These are phyloP conservation scores for Russula compacta DNA, from an alignment of 768 basidiomycete species.

Conservation along the genomic window DNA sequence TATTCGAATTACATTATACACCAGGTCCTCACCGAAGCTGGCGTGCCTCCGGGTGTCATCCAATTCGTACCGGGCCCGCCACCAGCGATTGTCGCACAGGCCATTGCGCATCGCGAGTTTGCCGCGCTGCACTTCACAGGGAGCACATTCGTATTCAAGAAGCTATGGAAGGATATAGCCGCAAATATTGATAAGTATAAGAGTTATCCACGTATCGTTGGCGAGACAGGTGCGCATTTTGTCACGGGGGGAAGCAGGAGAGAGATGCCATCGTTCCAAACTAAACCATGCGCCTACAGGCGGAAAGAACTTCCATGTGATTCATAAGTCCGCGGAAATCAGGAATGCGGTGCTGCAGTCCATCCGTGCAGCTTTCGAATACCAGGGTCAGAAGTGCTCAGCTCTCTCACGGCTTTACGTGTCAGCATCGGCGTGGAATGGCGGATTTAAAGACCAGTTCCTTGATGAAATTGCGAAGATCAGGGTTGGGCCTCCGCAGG, in stretches of 20 bases:
- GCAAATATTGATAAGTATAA: slow-evolving; percentile 79
- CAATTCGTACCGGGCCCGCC: slow-evolving; percentile 94
- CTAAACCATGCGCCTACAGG: slow-evolving; percentile 26
- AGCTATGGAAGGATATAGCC: slow-evolving; percentile 94
- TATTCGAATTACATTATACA: slow-evolving; percentile 92
- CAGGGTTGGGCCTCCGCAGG: slow-evolving; percentile 66
- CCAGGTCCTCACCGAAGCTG: slow-evolving; percentile 89
- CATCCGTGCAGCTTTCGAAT: slow-evolving; percentile 88
- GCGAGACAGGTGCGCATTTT: slow-evolving; percentile 61
- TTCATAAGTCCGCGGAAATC: slow-evolving; percentile 82
- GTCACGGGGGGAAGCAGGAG: too few species aligned
- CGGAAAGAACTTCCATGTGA: slow-evolving; percentile 96
- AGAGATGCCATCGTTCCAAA: not conserved
- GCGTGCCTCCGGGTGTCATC: slow-evolving; percentile 88
- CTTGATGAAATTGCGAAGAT: slow-evolving; percentile 73
- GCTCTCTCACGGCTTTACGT: slow-evolving; percentile 90
- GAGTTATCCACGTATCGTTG: slow-evolving; percentile 90
- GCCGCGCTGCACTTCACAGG: slow-evolving; percentile 95
- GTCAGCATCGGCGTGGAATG: slow-evolving; percentile 74
- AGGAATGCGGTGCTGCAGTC: slow-evolving; percentile 84
- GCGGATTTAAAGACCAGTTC: slow-evolving; percentile 77
- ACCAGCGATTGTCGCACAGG: slow-evolving; percentile 75
- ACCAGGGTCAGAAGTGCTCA: slow-evolving; percentile 97
- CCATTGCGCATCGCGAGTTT: slow-evolving; percentile 69
- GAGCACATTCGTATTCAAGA: slow-evolving; percentile 88